Evolutionary conservation across 257 asterid genomes (phyloP).

Genomic region (Capsicum baccatum): DNA sequence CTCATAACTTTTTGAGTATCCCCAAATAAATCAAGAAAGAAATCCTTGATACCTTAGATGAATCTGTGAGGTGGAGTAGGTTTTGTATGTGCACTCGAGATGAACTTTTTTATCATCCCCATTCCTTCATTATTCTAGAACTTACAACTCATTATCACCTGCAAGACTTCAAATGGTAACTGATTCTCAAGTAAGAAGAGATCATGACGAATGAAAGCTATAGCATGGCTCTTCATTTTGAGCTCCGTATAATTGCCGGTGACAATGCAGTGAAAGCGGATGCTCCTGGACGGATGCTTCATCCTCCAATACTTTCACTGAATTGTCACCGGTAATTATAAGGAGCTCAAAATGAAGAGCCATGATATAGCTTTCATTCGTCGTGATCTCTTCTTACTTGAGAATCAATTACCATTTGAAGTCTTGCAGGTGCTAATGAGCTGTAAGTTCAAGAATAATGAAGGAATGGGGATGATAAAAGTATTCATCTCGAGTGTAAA

Average conservation of each 20-base stretch:
- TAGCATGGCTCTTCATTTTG: constrained; percentile 17
- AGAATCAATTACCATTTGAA: constrained; percentile 30
- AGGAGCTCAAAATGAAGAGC: neutral
- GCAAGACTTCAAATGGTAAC: constrained; percentile 28
- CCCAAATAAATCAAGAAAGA: neutral
- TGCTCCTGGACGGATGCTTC: constrained; percentile 32
- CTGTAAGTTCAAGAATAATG: neutral
- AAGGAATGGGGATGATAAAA: neutral
- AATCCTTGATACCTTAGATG: neutral
- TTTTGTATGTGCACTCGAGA: neutral
- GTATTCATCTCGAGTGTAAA: neutral
- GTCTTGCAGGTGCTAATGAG: neutral
- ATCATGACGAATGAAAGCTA: constrained; percentile 24
- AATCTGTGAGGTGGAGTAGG: neutral
- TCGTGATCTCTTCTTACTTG: constrained; percentile 31
- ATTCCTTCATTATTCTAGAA: neutral
- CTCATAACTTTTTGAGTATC: neutral
- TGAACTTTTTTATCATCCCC: constrained; percentile 8
- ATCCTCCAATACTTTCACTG: constrained; percentile 7
- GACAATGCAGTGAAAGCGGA: constrained; percentile 13
- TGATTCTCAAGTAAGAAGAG: constrained; percentile 38
- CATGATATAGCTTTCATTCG: neutral
- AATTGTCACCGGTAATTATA: no score
- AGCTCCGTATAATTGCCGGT: neutral
- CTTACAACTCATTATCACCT: neutral